Evolutionary conservation across 2,329 filamentous ascomycete genomes (phyloP).

Genomic region (Talaromyces funiculosus): DNA sequence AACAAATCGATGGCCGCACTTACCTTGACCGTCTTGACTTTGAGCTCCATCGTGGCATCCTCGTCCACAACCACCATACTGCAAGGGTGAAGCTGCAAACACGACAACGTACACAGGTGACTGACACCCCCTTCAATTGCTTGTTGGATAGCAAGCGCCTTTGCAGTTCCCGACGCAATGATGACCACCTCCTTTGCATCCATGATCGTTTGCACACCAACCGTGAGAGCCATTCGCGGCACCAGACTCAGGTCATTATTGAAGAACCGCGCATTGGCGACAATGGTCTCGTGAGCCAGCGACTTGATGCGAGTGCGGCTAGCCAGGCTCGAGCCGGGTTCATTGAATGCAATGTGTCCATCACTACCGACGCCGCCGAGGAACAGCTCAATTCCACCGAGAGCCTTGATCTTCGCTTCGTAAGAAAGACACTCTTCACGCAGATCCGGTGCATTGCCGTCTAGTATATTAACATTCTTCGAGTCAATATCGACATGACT

Average conservation of each 20-base stretch:
- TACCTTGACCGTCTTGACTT: slow-evolving; percentile 11
- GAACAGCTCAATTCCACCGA: slow-evolving; percentile 70
- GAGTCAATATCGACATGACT: slow-evolving; percentile 68
- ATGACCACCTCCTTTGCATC: slow-evolving; percentile 10
- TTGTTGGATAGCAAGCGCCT: slow-evolving; percentile 11
- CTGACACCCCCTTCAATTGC: slow-evolving; percentile 10
- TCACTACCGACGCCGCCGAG: slow-evolving; percentile 72
- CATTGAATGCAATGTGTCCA: slow-evolving; percentile 79
- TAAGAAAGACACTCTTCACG: slow-evolving; percentile 56
- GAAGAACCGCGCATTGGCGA: slow-evolving; percentile 74
- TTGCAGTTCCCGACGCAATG: slow-evolving; percentile 6
- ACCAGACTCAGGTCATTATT: slow-evolving; percentile 47
- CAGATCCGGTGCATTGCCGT: slow-evolving; percentile 66
- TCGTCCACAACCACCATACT: slow-evolving; percentile 12
- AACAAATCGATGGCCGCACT: no score
- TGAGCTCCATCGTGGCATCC: slow-evolving; percentile 12
- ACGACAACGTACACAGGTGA: slow-evolving; percentile 11
- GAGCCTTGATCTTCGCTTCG: slow-evolving; percentile 11
- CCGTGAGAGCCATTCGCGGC: slow-evolving; percentile 12
- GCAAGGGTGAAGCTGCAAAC: slow-evolving; percentile 13
- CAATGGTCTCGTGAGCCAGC: slow-evolving; percentile 69
- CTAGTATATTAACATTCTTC: slow-evolving; percentile 68
- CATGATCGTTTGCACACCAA: slow-evolving; percentile 15
- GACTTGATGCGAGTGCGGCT: slow-evolving; percentile 73
- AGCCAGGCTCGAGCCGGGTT: slow-evolving; percentile 67